These are phyloP conservation scores for Corylus avellana DNA, from an alignment of 306 rosid species.

Conservation along the genomic window DNA sequence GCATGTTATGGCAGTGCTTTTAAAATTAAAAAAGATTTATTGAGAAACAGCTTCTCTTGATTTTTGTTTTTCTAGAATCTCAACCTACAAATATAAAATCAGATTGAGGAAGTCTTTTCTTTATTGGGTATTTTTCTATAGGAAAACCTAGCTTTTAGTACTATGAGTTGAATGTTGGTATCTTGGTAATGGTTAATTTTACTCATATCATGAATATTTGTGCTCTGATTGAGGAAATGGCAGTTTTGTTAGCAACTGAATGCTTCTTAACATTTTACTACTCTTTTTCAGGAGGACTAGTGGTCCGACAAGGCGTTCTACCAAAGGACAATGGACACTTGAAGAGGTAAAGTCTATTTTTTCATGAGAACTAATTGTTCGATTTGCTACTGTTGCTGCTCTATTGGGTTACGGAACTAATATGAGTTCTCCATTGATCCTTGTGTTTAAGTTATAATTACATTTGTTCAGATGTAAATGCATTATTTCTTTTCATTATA, in stretches of 20 bases:
- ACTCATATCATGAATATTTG: neutral
- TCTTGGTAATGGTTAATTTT: neutral
- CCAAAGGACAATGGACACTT: slow-evolving; percentile 97
- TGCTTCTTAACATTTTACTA: slow-evolving; percentile 19
- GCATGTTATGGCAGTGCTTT: neutral
- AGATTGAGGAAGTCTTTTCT: neutral
- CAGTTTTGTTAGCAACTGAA: neutral
- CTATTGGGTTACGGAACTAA: neutral
- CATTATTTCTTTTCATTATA: neutral
- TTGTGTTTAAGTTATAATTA: neutral
- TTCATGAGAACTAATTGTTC: neutral
- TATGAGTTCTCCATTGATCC: neutral
- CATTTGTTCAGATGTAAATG: neutral
- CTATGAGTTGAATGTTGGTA: neutral
- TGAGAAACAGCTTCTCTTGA: neutral
- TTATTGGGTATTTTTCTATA: neutral
- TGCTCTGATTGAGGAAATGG: slow-evolving; percentile 22
- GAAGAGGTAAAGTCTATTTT: slow-evolving; percentile 65
- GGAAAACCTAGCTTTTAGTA: slow-evolving; percentile 1
- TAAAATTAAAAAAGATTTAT: neutral
- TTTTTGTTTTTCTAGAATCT: neutral
- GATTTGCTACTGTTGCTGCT: neutral
- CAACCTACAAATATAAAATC: neutral
- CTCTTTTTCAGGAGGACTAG: slow-evolving; percentile 80
- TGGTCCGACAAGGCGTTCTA: slow-evolving; percentile 99